Evolutionary conservation across 2,329 filamentous ascomycete species (phyloP).

Genomic region (Domatiomyces catenatus): DNA sequence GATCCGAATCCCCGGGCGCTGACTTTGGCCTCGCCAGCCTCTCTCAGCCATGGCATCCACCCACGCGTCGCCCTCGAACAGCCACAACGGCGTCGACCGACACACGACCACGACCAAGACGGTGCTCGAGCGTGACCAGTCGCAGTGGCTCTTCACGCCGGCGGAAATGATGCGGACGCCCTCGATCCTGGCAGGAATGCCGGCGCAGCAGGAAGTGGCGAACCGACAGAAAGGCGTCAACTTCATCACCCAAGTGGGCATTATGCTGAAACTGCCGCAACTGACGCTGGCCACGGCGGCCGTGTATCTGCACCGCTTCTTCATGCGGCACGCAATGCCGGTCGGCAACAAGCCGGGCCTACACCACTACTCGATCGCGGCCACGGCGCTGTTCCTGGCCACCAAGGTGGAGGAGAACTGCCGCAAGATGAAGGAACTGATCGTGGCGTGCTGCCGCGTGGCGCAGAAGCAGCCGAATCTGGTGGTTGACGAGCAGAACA

Average conservation of each 20-base stretch:
- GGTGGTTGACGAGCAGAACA: constrained; percentile 87
- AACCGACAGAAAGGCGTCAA: constrained; percentile 83
- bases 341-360: constrained; percentile 53
- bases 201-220: constrained; percentile 60
- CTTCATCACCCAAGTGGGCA: constrained; percentile 88
- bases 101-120: constrained; percentile 6
- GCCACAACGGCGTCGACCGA: constrained; percentile 4
- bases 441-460: constrained; percentile 83
- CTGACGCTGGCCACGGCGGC: constrained; percentile 82
- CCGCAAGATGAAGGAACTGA: constrained; percentile 85
- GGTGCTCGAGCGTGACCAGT: constrained; percentile 34
- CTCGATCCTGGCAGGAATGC: constrained; percentile 68
- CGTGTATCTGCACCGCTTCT: constrained; percentile 90
- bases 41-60: constrained; percentile 8
- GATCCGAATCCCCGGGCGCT: not conserved
- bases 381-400: constrained; percentile 79
- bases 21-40: too few species aligned
- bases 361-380: constrained; percentile 87
- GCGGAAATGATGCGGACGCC: constrained; percentile 72
- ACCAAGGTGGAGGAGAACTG: constrained; percentile 97
- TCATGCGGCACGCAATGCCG: constrained; percentile 76
- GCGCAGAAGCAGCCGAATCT: constrained; percentile 87
- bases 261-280: constrained; percentile 81
- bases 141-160: constrained; percentile 80
- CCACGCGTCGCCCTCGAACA: constrained; percentile 1